Evolutionary conservation across 257 asterid genomes (phyloP).

Genomic region (Asclepias syriaca): DNA sequence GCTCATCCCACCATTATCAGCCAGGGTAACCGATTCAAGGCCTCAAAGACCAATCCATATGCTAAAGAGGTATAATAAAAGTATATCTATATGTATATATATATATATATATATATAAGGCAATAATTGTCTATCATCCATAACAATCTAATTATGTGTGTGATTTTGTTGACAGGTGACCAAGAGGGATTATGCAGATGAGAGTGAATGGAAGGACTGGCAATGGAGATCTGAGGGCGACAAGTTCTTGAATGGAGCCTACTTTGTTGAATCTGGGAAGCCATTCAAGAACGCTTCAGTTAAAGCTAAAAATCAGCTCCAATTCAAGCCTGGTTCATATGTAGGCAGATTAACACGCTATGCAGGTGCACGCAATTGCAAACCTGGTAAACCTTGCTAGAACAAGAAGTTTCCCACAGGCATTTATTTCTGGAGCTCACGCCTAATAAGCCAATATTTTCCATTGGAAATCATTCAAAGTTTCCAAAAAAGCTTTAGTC

Average conservation of each 20-base stretch:
- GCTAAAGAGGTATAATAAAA: constrained; percentile 2
- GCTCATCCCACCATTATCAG: constrained; percentile 15
- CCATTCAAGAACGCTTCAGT: neutral
- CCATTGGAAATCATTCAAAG: neutral
- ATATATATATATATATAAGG: neutral
- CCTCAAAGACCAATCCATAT: neutral
- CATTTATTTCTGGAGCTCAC: neutral
- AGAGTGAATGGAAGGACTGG: constrained; percentile 53
- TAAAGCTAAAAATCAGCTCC: constrained; percentile 7
- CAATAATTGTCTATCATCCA: neutral
- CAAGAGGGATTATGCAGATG: constrained; percentile 40
- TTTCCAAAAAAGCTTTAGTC: neutral
- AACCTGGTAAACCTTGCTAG: constrained; percentile 15
- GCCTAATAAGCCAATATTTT: neutral
- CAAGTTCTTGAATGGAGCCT: constrained; percentile 57
- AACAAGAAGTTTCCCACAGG: neutral
- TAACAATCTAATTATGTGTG: neutral
- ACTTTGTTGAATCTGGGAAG: constrained; percentile 52
- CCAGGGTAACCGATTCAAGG: constrained; percentile 16
- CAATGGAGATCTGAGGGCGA: constrained; percentile 83
- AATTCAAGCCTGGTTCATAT: constrained; percentile 43
- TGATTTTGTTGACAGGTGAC: constrained; percentile 39
- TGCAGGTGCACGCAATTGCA: constrained; percentile 50
- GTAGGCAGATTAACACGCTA: constrained; percentile 45
- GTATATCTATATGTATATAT: neutral